Percentiles rank a stretch among this genome's conserved stretches.
Evolutionary conservation across 2,329 filamentous ascomycete species (phyloP).

Genomic region (Diaporthe australafricana): DNA sequence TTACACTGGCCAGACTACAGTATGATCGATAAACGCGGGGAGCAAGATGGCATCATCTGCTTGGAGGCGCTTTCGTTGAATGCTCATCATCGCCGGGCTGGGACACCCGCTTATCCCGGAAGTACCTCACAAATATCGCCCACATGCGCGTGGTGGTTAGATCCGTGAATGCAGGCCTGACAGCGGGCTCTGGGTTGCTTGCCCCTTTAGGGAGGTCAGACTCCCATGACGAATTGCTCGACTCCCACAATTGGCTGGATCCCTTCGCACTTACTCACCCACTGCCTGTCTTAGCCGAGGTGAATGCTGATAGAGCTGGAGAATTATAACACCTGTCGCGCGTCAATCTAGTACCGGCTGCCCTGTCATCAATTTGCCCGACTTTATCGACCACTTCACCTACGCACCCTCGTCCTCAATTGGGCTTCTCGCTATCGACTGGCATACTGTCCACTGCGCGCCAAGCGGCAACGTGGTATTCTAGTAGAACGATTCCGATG

Average conservation of each 20-base stretch:
- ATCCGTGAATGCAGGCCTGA: constrained; percentile 35
- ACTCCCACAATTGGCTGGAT: constrained; percentile 32
- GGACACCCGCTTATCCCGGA: neutral
- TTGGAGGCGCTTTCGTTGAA: neutral
- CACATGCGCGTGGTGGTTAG: constrained; percentile 22
- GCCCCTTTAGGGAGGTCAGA: constrained; percentile 36
- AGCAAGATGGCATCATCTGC: constrained; percentile 1
- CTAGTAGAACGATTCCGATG: neutral
- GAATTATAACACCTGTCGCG: constrained; percentile 5
- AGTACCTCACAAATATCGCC: neutral
- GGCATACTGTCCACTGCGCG: neutral
- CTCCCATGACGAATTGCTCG: constrained; percentile 30
- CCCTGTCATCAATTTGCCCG: constrained; percentile 19
- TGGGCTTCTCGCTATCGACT: neutral
- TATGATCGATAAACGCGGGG: neutral
- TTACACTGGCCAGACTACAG: constrained; percentile 3
- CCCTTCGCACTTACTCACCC: constrained; percentile 20
- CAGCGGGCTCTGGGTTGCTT: constrained; percentile 28
- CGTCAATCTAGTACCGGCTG: neutral
- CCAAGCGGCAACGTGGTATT: constrained; percentile 29
- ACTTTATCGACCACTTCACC: constrained; percentile 13
- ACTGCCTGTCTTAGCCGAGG: constrained; percentile 34
- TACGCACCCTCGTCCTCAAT: neutral
- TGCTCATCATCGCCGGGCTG: neutral
- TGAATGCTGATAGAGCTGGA: constrained; percentile 32